A percentile compares a stretch with the other conserved stretches of the same genome.
Evolutionary conservation across 257 asterid genomes (phyloP).

Genomic region (Coffea canephora): DNA sequence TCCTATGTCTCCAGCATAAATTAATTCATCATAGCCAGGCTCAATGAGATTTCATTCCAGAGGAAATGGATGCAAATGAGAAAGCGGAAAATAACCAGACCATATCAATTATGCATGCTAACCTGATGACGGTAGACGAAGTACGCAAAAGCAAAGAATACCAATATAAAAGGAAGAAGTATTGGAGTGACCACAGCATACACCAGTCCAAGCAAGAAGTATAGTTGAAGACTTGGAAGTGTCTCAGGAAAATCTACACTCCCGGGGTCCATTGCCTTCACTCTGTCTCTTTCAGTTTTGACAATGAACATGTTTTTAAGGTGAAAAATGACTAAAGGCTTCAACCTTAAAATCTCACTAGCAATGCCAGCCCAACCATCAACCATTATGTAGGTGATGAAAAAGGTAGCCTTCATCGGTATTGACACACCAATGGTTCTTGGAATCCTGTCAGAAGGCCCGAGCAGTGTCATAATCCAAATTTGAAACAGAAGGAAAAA

Average conservation of each 20-base stretch:
- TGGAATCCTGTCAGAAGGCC: constrained; percentile 61
- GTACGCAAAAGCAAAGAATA: constrained; percentile 83
- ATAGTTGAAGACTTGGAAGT: constrained; percentile 79
- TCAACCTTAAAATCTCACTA: constrained; percentile 77
- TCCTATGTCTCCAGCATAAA: neutral
- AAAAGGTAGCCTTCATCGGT: constrained; percentile 97
- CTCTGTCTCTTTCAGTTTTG: constrained; percentile 91
- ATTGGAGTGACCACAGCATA: constrained; percentile 87
- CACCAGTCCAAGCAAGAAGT: constrained; percentile 85
- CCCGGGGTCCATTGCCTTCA: constrained; percentile 96
- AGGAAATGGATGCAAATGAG: neutral
- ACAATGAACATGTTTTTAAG: constrained; percentile 82
- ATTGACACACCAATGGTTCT: constrained; percentile 77
- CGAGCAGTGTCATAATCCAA: neutral
- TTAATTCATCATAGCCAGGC: neutral
- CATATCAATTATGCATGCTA: constrained; percentile 67
- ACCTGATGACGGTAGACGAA: constrained; percentile 96
- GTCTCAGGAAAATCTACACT: constrained; percentile 85
- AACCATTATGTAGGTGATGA: constrained; percentile 88
- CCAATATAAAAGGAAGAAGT: constrained; percentile 80
- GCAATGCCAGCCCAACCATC: constrained; percentile 99
- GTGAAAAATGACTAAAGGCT: constrained; percentile 72
- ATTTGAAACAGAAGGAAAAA: neutral
- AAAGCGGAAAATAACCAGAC: neutral
- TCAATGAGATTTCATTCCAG: neutral